Base-by-base conservation (phyloP, 164 flowering plant genomes). In the Vitis amurensis region DNA sequence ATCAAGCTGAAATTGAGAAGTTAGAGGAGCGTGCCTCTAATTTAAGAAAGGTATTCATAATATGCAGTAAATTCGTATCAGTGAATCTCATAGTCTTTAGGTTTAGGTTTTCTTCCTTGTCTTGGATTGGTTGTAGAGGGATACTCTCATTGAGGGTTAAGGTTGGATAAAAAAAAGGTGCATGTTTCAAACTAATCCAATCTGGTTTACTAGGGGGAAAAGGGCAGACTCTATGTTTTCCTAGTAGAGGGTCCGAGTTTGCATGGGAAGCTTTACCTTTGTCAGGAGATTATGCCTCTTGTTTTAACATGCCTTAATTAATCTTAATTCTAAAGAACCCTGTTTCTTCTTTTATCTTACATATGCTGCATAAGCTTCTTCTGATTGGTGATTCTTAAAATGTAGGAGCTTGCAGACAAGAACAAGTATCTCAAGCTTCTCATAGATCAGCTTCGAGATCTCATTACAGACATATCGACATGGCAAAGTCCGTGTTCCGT, bases 401-500 rank as follows among this genome's bases (percentile, higher is more conserved):
- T 80, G 71, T 68, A 94, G 98, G 96, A 89, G 73, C 81, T 94
- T 63, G 84, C 81, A 47, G 73, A 75, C 59, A 94, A 92, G 87
- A 92, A 92, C 75, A 74, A 69, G 61, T 50, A 82, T 78, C 69
- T 91, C 64, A 91, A 91, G 76, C 68, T 67, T 71, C 89, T 93
- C 60, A 90, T 93, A 57, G 94, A 91, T 76, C 96, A 91, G 79
- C 78, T 91, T 17, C 89, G 97, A 30, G 88, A 84, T 44, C 90
- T 93, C 59, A 77, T 91, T 51, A 78, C 76, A 7, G 97, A 93
- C 72, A 76, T 93, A 73, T 86, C 96, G 29, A 85, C 90, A 23
- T 93, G 97, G 97, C 97, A 93, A 81, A 93, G 94, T 73, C 94
- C 98, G 64, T 83, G 88, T 76, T 77, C 94, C 3, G 67, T 85